These are phyloP conservation scores for Xanthoconium stramineum DNA, from an alignment of 768 basidiomycete species.

Conservation along the genomic window DNA sequence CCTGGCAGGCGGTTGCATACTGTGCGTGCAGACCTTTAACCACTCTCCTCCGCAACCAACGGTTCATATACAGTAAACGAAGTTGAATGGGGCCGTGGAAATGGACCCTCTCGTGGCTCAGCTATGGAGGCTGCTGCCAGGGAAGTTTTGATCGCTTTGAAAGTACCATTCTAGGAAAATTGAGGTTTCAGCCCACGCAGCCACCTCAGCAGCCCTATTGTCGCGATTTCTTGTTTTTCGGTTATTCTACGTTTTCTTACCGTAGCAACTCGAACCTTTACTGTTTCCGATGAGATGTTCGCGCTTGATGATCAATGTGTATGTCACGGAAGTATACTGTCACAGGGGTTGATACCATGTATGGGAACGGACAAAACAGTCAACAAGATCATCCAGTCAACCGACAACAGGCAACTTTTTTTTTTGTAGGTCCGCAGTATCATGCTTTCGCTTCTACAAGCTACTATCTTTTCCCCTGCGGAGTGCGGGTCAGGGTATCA, in stretches of 20 bases:
- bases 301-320: neutral
- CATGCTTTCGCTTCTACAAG: neutral
- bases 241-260: neutral
- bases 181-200: neutral
- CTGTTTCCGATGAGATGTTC: neutral
- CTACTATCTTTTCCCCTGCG: neutral
- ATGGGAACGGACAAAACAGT: constrained; percentile 10
- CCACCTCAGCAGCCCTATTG: neutral
- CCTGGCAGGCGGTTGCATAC: constrained; percentile 22
- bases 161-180: neutral
- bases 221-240: neutral
- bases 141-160: constrained; percentile 15
- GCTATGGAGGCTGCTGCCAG: constrained; percentile 25
- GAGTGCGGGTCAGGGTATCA: neutral
- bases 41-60: neutral
- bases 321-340: neutral
- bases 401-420: neutral
- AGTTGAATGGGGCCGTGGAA: constrained; percentile 23
- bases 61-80: constrained; percentile 12
- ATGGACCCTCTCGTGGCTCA: constrained; percentile 11
- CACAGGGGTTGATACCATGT: constrained; percentile 16
- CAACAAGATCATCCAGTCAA: constrained; percentile 8
- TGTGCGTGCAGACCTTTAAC: constrained; percentile 11
- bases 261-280: neutral
- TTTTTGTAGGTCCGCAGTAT: neutral